phyloP scores from a whole-genome alignment of 805 yeast species.

The Starmerella asiatica region DNA sequence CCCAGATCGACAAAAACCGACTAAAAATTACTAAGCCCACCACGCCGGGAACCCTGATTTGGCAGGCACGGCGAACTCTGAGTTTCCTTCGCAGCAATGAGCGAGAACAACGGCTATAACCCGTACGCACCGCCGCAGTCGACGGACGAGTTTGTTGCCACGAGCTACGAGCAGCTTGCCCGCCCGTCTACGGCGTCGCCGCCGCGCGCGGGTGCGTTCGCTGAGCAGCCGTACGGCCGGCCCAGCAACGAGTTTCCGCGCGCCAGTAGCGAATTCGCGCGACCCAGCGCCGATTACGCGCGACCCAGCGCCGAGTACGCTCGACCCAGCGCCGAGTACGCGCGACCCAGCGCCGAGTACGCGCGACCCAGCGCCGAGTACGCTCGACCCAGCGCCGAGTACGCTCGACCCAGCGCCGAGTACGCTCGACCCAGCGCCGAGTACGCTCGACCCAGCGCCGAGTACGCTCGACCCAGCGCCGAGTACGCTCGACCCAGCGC shows the following conservation, averaged over 20 bases:
- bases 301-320: neutral
- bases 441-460: neutral
- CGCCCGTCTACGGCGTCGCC: constrained; percentile 2
- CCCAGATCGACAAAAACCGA: too few relatives aligned
- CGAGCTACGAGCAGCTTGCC: constrained; percentile 15
- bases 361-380: neutral
- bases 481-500: neutral
- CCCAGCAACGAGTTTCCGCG: neutral
- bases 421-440: neutral
- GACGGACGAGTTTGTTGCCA: constrained; percentile 14
- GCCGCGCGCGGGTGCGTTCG: neutral
- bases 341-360: neutral
- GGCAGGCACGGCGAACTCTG: neutral
- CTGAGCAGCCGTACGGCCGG: neutral
- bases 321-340: neutral
- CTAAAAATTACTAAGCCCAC: neutral
- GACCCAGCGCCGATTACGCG: neutral
- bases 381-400: too few relatives aligned
- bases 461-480: neutral
- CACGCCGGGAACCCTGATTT: neutral
- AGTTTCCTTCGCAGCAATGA: neutral
- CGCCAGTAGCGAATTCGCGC: neutral
- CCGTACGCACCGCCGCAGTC: constrained; percentile 15
- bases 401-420: too few relatives aligned
- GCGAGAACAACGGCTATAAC: constrained; percentile 11